phyloP scores from a whole-genome alignment of 2,329 filamentous ascomycete genomes.

The Colletotrichum cereale region DNA sequence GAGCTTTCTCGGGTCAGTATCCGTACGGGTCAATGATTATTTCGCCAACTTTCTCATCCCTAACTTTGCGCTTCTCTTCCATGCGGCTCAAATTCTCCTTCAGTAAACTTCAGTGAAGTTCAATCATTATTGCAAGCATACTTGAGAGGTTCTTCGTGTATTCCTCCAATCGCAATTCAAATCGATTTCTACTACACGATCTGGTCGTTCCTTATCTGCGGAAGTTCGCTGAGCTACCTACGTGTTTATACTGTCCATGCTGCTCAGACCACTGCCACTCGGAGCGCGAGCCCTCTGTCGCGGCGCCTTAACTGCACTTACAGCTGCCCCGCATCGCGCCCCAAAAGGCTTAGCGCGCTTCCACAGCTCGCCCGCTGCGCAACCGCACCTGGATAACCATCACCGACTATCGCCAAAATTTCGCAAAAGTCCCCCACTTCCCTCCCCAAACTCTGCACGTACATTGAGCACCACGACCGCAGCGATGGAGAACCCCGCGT shows the following conservation, averaged over 20 bases:
- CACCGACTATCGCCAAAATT: constrained; percentile 34
- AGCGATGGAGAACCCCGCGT: constrained; percentile 8
- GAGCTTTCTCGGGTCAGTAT: background rate
- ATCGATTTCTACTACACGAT: background rate
- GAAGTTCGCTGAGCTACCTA: background rate
- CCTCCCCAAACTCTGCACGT: constrained; percentile 22
- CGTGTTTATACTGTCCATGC: background rate
- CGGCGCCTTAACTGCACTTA: background rate
- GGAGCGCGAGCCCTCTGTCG: constrained; percentile 23
- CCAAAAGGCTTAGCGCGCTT: constrained; percentile 18
- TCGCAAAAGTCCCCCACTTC: constrained; percentile 38
- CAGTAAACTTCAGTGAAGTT: background rate
- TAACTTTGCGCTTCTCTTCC: background rate
- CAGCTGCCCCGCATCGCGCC: constrained; percentile 10
- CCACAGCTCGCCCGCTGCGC: constrained; percentile 14
- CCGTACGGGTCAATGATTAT: background rate
- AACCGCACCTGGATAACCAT: constrained; percentile 21
- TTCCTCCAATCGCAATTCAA: background rate
- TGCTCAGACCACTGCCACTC: constrained; percentile 2
- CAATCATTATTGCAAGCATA: background rate
- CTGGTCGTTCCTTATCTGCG: background rate
- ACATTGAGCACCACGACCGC: constrained; percentile 3
- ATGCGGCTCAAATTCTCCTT: background rate
- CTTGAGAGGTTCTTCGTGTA: too few species aligned
- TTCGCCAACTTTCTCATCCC: background rate